A percentile compares a stretch with the other conserved stretches of the same genome.
Conservation (phyloP, 2,329 filamentous ascomycete genomes). For the Colletotrichum plurivorum region DNA sequence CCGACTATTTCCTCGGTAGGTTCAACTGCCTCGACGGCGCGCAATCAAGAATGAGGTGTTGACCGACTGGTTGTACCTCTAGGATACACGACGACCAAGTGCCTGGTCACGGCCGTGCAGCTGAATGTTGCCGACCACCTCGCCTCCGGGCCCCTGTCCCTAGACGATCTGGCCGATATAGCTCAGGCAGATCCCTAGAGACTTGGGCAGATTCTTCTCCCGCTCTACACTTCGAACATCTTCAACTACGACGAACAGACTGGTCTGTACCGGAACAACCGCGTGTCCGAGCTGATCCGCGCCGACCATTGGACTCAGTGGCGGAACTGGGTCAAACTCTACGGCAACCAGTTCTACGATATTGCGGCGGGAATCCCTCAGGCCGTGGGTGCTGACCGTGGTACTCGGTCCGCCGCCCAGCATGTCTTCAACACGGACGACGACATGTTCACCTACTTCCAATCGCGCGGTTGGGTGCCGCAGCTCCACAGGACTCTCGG, state of each 20-base stretch:
- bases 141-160: conserved; percentile 38
- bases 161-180: conserved; percentile 11
- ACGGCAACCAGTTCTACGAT: conserved; percentile 60
- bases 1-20: no score
- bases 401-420: conserved; percentile 51
- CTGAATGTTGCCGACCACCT: conserved; percentile 50
- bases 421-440: conserved; percentile 56
- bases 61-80: no score
- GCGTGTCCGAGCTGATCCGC: conserved; percentile 49
- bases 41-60: no score
- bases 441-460: conserved; percentile 57
- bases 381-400: conserved; percentile 28
- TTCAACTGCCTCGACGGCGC: no score
- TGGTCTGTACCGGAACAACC: conserved; percentile 52
- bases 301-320: conserved; percentile 60
- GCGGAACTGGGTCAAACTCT: conserved; percentile 59
- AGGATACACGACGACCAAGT: conserved; percentile 44
- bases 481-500: conserved; percentile 54
- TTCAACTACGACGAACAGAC: conserved; percentile 49
- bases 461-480: conserved; percentile 48
- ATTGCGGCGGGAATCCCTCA: conserved; percentile 56
- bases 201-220: conserved; percentile 50
- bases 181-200: conserved; percentile 44
- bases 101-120: conserved; percentile 49
- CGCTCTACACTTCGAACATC: conserved; percentile 52